Evolutionary conservation across 306 rosid genomes (phyloP).

Genomic region (Begonia loranthoides): DNA sequence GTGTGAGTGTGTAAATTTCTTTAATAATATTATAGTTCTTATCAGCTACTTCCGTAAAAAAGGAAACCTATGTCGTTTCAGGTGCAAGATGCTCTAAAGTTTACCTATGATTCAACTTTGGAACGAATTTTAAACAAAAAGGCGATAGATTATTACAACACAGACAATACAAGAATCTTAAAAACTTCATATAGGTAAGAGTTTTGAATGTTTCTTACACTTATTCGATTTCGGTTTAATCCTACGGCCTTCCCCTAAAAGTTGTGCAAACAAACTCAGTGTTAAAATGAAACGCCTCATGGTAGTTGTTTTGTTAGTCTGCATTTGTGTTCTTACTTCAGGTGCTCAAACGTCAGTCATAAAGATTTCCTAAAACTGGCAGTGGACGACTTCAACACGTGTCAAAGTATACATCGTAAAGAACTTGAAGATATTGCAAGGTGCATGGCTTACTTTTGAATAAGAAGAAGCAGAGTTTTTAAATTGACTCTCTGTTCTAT

Average conservation of each 20-base stretch:
- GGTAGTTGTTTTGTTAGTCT: background rate
- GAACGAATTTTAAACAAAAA: constrained; percentile 45
- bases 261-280: background rate
- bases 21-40: too few relatives aligned
- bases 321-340: constrained; percentile 10
- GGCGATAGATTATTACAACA: constrained; percentile 42
- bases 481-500: too few relatives aligned
- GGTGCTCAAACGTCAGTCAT: constrained; percentile 48
- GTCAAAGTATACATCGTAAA: constrained; percentile 46
- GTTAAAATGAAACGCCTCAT: background rate
- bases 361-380: constrained; percentile 56
- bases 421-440: constrained; percentile 51
- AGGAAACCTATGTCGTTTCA: constrained; percentile 14
- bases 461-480: background rate
- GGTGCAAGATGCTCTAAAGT: constrained; percentile 46
- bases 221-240: constrained; percentile 1
- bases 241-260: background rate
- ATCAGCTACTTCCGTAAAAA: too few relatives aligned
- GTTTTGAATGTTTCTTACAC: constrained; percentile 6
- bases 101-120: constrained; percentile 43
- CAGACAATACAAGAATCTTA: constrained; percentile 37
- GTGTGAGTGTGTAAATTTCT: too few relatives aligned
- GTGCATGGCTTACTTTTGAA: constrained; percentile 16
- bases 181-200: constrained; percentile 56
- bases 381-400: constrained; percentile 61